phyloP scores from a whole-genome alignment of 352 stramenopile genomes.

The Globisporangium sylvaticum region DNA sequence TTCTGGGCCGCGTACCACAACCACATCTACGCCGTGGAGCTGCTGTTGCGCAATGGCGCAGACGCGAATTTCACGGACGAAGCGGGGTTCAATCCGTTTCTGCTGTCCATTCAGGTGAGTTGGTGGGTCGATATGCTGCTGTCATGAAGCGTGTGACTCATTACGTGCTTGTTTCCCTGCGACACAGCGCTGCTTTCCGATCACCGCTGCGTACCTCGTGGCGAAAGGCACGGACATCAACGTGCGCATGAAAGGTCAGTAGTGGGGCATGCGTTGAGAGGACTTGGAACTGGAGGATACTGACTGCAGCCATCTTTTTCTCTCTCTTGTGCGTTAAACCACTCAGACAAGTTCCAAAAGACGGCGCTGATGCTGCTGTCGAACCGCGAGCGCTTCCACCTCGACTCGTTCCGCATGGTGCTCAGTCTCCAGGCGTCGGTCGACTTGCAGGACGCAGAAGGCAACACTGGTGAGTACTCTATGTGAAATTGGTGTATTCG shows the following conservation, averaged over 20 bases:
- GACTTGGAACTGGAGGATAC: not conserved
- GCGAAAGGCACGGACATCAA: constrained; percentile 72
- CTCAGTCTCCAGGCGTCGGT: constrained; percentile 58
- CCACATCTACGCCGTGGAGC: constrained; percentile 76
- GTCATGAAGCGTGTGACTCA: too few species aligned
- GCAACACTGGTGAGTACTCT: constrained; percentile 53
- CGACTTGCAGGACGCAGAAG: constrained; percentile 49
- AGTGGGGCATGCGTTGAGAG: not conserved
- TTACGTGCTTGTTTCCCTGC: too few species aligned
- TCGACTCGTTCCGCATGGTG: constrained; percentile 82
- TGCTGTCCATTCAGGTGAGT: constrained; percentile 55
- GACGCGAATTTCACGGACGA: constrained; percentile 47
- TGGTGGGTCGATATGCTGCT: not conserved
- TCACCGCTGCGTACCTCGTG: constrained; percentile 71
- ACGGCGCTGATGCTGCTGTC: constrained; percentile 74
- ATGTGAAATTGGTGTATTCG: not conserved
- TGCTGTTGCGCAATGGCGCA: constrained; percentile 59
- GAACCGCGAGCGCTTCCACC: constrained; percentile 65
- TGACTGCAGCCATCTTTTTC: not conserved
- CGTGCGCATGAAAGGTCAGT: constrained; percentile 39
- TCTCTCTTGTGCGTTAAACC: not conserved
- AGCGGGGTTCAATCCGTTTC: constrained; percentile 56
- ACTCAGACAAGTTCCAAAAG: constrained; percentile 28
- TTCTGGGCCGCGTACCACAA: constrained; percentile 76
- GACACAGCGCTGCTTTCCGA: constrained; percentile 71